Base-by-base conservation (phyloP, 2,329 filamentous ascomycete genomes). In the Talaromyces rugulosus region DNA sequence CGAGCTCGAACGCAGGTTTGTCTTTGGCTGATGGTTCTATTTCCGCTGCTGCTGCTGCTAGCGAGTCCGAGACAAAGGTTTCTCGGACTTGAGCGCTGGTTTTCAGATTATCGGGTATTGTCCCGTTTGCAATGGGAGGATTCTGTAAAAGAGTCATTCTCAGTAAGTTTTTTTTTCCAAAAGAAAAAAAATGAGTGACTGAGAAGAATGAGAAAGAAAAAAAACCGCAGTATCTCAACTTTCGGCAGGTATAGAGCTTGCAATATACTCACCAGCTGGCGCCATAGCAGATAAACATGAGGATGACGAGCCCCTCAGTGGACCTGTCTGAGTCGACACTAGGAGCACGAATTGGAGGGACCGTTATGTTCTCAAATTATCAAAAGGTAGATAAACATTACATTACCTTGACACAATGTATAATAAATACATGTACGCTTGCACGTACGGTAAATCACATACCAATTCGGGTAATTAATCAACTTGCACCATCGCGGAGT, bases 1-100 rank as follows among this genome's bases (percentile, higher is more conserved):
- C 76, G 1, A 79, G 60, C 47, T 74, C 62, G 28, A 79, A 77
- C 61, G 55, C 1, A 69, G 59, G 18, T 8, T 47, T 47, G n/a
- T 23, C 2, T 47, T 27, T 27, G n/a, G 18, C 5, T 27, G 65
- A 70, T 5, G 12, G 5, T 14, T 62, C 36, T n/a, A 5, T 16
- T 27, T 52, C 27, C 2, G 5, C n/a, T 9, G 44, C 40, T 59
- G 56, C 44, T 16, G 54, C 30, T 40, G 40, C 36, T 28, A 33
- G 30, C 31, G 5, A 58, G 23, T 28, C 47, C 30, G 18, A 56
- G 33, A 53, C 47, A 51, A 50, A 34, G 11, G 14, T 47, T 27
- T 47, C 44, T 27, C 4, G 44, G 23, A 47, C 18, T 27, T 47
- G 18, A 5, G 44, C 44, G 36, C 36, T 40, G 18, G 18, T 47